Evolutionary conservation across 2,329 filamentous ascomycete species (phyloP), one percentile per base, ranked within the genome.

Genomic region (Orbilia oligospora): DNA sequence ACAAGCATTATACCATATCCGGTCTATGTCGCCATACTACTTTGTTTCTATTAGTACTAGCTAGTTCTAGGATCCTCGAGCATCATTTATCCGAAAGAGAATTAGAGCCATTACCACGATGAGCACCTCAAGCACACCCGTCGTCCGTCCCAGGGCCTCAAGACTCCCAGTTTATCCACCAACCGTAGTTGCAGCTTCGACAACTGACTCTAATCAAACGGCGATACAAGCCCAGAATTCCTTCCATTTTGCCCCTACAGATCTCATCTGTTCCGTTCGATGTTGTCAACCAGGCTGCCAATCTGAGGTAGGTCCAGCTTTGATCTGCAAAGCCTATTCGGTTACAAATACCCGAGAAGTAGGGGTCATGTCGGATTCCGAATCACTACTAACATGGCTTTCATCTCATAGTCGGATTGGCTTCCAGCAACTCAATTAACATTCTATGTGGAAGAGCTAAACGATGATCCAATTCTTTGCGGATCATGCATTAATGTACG

Each of bases 401-500:
- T 48, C 18, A 44, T 36, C n/a, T 27, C 12, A 12, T 44, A 78
- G 75, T 78, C 75, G 27, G 4, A 46, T 8, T 78, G 68, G 68
- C 55, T 20, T 27, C 55, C 75, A 18, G 75, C 75, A 49, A 72
- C 53, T 18, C 68, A 78, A 4, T 65, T 78, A 14, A 78, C 61
- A 8, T 78, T 78, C 36, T 66, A 48, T 14, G 63, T 78, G 12
- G 75, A 78, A 58, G 75, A 78, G 38, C 30, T 78, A 1, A 58
- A 69, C 24, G 68, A 78, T 20, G 75, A 78, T 27, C 75, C 75
- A 5, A 72, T 78, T 16, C 30, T 78, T 20, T 78, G 75, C 41
- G 63, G 63, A 12, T n/a, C 18, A 9, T 78, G 75, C n/a, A 44
- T 72, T n/a, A 46, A 46, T 20, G 18, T 36, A 9, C 68, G 56